phyloP scores from a whole-genome alignment of 768 basidiomycete genomes.

The Lactarius evosmus region DNA sequence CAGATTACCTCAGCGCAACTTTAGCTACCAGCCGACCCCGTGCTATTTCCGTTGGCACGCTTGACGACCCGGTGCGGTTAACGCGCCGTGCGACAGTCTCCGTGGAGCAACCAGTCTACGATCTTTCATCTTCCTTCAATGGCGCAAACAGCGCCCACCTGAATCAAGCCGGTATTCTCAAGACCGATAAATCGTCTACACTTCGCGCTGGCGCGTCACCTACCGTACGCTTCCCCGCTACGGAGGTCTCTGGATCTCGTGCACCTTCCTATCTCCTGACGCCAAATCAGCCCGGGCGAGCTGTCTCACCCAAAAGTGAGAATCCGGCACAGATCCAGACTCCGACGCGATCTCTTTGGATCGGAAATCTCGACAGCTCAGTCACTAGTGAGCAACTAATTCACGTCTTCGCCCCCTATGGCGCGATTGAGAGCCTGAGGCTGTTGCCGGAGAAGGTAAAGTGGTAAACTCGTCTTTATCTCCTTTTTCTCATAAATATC shows the following conservation, averaged over 20 bases:
- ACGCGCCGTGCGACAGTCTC: slow-evolving; percentile 58
- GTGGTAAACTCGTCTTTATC: not conserved
- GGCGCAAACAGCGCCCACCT: slow-evolving; percentile 37
- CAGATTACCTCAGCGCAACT: slow-evolving; percentile 25
- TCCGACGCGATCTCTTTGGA: slow-evolving; percentile 96
- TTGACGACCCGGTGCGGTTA: slow-evolving; percentile 75
- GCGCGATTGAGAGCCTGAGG: slow-evolving; percentile 93
- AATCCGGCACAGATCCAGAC: slow-evolving; percentile 78
- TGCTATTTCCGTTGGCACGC: slow-evolving; percentile 84
- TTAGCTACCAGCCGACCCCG: slow-evolving; percentile 52
- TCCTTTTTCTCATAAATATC: slow-evolving; percentile 13
- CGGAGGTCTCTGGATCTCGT: slow-evolving; percentile 34
- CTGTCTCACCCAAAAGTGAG: slow-evolving; percentile 83
- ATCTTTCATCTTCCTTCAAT: slow-evolving; percentile 50
- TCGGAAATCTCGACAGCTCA: slow-evolving; percentile 94
- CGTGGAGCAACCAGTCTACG: slow-evolving; percentile 39
- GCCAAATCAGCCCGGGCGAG: slow-evolving; percentile 62
- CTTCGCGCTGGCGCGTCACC: slow-evolving; percentile 22
- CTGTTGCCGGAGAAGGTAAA: slow-evolving; percentile 94
- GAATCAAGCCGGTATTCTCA: slow-evolving; percentile 30
- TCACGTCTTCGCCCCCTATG: slow-evolving; percentile 93
- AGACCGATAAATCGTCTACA: slow-evolving; percentile 35
- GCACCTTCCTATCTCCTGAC: slow-evolving; percentile 67
- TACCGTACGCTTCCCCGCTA: slow-evolving; percentile 28
- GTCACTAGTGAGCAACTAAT: slow-evolving; percentile 94